Evolutionary conservation across 2,329 filamentous ascomycete species (phyloP).

Genomic region (Stromatinia cepivora): DNA sequence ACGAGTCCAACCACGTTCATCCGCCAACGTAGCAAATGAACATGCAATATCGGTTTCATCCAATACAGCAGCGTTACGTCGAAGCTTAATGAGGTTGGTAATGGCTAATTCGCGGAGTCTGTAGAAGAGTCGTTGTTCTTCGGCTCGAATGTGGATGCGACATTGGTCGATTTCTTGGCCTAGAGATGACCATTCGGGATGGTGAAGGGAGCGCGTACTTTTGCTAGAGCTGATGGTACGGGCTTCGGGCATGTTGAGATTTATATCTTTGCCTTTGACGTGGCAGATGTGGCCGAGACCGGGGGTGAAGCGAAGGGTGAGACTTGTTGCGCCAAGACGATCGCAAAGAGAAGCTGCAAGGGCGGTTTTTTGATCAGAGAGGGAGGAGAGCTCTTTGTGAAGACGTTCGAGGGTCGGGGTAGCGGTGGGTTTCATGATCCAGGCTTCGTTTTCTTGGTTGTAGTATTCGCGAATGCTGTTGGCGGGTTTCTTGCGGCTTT

Average conservation of each 20-base stretch:
- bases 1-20: slow-evolving; percentile 70
- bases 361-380: slow-evolving; percentile 59
- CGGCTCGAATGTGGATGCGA: slow-evolving; percentile 74
- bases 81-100: slow-evolving; percentile 77
- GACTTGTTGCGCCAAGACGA: slow-evolving; percentile 59
- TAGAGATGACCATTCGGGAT: slow-evolving; percentile 79
- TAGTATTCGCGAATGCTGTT: slow-evolving; percentile 58
- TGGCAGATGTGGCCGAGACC: slow-evolving; percentile 88
- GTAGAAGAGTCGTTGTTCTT: slow-evolving; percentile 80
- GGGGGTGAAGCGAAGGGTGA: slow-evolving; percentile 84
- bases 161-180: slow-evolving; percentile 77
- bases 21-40: slow-evolving; percentile 78
- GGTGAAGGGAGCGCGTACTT: slow-evolving; percentile 80
- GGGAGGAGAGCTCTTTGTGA: slow-evolving; percentile 63
- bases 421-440: slow-evolving; percentile 68
- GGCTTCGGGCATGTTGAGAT: slow-evolving; percentile 36
- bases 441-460: slow-evolving; percentile 58
- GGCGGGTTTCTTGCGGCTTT: slow-evolving; percentile 46
- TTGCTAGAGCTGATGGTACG: slow-evolving; percentile 75
- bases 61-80: slow-evolving; percentile 85
- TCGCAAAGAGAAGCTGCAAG: slow-evolving; percentile 63
- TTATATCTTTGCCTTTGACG: slow-evolving; percentile 75
- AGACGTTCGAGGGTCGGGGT: slow-evolving; percentile 65
- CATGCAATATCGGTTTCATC: slow-evolving; percentile 91
- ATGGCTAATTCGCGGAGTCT: slow-evolving; percentile 75